Percentiles rank a stretch among this genome's conserved stretches.
Evolutionary conservation across 192 early-diverging fungal species (phyloP).

Genomic region (Mortierella antarctica): DNA sequence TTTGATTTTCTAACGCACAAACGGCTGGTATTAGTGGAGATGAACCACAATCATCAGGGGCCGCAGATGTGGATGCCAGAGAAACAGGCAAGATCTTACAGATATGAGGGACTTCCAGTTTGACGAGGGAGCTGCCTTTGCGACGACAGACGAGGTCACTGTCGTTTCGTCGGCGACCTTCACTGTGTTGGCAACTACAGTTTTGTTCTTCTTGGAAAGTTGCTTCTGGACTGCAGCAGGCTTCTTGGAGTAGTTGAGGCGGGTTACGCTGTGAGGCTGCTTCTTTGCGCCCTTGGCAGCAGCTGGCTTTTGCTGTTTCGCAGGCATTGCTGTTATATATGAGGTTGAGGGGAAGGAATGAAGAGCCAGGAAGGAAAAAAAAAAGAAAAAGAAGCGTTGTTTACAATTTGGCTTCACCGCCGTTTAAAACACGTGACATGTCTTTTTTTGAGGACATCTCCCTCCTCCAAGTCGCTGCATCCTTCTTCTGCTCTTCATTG

Average conservation of each 20-base stretch:
- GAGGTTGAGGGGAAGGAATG: background rate
- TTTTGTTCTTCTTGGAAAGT: conserved; percentile 21
- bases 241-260: conserved; percentile 29
- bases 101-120: conserved; percentile 63
- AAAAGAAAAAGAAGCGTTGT: conserved; percentile 4
- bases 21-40: background rate
- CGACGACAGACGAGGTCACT: conserved; percentile 25
- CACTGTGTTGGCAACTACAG: conserved; percentile 4
- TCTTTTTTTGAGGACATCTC: background rate
- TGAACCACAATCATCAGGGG: no score
- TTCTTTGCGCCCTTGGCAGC: conserved; percentile 17
- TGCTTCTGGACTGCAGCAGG: conserved; percentile 15
- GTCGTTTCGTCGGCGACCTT: conserved; percentile 13
- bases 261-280: conserved; percentile 12
- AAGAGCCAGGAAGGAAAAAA: background rate
- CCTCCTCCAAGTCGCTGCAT: background rate
- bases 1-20: conserved; percentile 29
- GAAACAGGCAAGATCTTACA: conserved; percentile 18
- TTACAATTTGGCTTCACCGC: background rate
- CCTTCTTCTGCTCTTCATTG: background rate
- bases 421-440: background rate
- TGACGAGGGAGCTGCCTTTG: conserved; percentile 55
- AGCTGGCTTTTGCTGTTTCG: conserved; percentile 8
- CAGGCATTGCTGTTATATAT: background rate
- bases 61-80: no score